These are phyloP conservation scores for Scedosporium apiospermum DNA, from an alignment of 2,329 filamentous ascomycete species.

Conservation along the genomic window DNA sequence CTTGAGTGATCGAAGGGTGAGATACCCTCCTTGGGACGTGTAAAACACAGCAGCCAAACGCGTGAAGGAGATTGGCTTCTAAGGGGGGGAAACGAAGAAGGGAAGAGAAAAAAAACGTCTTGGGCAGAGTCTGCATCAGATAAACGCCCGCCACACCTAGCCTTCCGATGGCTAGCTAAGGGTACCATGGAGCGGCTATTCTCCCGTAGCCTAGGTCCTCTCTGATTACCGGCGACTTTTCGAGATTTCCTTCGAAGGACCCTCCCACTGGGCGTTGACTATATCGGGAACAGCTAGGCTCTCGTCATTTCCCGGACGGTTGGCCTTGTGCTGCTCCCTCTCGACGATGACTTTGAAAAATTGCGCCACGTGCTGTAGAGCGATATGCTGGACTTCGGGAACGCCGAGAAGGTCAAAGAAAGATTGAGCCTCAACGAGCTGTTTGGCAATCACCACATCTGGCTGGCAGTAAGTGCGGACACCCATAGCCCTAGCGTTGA, in stretches of 20 bases:
- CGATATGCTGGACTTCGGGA: slow-evolving; percentile 30
- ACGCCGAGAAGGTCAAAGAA: slow-evolving; percentile 40
- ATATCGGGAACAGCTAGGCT: slow-evolving; percentile 4
- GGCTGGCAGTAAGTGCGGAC: slow-evolving; percentile 49
- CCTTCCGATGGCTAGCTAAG: not conserved
- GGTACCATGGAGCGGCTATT: too few relatives aligned
- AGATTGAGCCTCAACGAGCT: slow-evolving; percentile 42
- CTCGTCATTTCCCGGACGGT: slow-evolving; percentile 14
- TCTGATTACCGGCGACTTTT: not conserved
- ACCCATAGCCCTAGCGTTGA: slow-evolving; percentile 41
- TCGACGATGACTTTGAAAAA: slow-evolving; percentile 47
- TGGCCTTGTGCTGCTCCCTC: slow-evolving; percentile 26
- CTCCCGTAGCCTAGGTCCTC: not conserved
- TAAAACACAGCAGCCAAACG: too few relatives aligned
- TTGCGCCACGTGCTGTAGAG: slow-evolving; percentile 38
- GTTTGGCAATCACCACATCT: slow-evolving; percentile 48
- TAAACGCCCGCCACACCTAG: too few relatives aligned
- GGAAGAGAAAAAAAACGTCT: too few relatives aligned
- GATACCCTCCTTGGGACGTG: too few relatives aligned
- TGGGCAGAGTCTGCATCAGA: too few relatives aligned
- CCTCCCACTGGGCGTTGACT: slow-evolving; percentile 6
- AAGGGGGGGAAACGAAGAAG: too few relatives aligned
- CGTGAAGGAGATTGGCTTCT: too few relatives aligned
- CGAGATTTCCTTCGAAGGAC: not conserved
- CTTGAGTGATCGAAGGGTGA: too few relatives aligned